Evolutionary conservation across 1,139 yeast species (phyloP).

Genomic region (Suhomyces chickasaworum): DNA sequence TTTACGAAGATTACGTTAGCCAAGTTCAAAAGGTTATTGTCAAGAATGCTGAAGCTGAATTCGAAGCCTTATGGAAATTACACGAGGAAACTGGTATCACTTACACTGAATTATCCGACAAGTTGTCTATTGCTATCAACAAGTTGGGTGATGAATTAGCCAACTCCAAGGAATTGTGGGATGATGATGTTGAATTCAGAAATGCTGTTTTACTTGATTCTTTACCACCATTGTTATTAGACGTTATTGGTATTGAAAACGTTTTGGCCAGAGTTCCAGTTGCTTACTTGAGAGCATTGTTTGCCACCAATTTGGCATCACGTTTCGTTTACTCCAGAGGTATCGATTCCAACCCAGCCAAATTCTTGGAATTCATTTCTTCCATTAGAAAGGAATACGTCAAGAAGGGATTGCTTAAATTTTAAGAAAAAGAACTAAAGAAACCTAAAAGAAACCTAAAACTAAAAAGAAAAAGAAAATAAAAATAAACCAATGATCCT

Average conservation of each 20-base stretch:
- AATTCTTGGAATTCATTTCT: conserved; percentile 72
- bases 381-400: conserved; percentile 45
- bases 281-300: conserved; percentile 82
- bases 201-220: conserved; percentile 75
- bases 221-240: conserved; percentile 72
- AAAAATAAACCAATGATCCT: not conserved
- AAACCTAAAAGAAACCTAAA: too few relatives aligned
- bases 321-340: conserved; percentile 88
- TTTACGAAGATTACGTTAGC: conserved; percentile 79
- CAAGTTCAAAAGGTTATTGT: conserved; percentile 79
- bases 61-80: conserved; percentile 83
- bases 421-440: too few relatives aligned
- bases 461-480: too few relatives aligned
- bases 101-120: conserved; percentile 80
- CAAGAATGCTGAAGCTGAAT: conserved; percentile 79
- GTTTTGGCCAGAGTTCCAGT: conserved; percentile 82
- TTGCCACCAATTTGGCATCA: conserved; percentile 89
- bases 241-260: conserved; percentile 72
- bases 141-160: conserved; percentile 88
- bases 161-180: conserved; percentile 81
- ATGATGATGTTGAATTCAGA: conserved; percentile 74
- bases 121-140: conserved; percentile 82
- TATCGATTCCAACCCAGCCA: conserved; percentile 78
- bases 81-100: conserved; percentile 67
- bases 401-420: conserved; percentile 30